These are phyloP conservation scores for Jacaranda mimosifolia DNA, from an alignment of 257 asterid species.

Conservation along the genomic window DNA sequence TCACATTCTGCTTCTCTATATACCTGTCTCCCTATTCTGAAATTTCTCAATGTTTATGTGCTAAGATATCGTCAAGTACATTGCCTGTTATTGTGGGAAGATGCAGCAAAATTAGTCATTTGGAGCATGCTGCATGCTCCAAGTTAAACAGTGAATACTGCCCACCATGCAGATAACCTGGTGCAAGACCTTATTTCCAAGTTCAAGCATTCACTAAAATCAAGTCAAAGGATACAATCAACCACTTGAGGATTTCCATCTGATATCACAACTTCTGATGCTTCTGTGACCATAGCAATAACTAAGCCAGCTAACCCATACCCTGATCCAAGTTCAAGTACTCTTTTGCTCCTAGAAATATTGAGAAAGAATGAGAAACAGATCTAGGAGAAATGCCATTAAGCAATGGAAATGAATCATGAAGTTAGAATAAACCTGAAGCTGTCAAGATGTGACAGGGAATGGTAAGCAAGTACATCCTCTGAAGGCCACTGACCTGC, in stretches of 20 bases:
- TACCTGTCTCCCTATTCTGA: too few species aligned
- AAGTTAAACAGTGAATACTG: conserved; percentile 2
- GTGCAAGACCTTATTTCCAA: conserved; percentile 22
- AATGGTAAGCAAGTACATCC: conserved; percentile 87
- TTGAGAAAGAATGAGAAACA: conserved; percentile 28
- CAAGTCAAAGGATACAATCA: conserved; percentile 82
- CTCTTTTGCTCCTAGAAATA: conserved; percentile 70
- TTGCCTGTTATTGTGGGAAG: conserved; percentile 21
- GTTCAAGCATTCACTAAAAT: not conserved
- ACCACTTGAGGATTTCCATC: conserved; percentile 98
- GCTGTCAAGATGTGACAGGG: conserved; percentile 58
- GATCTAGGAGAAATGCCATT: conserved; percentile 21
- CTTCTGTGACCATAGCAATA: conserved; percentile 74
- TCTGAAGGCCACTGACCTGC: conserved; percentile 99
- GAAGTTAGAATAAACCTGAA: conserved; percentile 63
- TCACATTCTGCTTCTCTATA: too few species aligned
- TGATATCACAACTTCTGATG: conserved; percentile 82
- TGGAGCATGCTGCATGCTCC: conserved; percentile 10
- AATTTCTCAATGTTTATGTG: too few species aligned
- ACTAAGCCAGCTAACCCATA: conserved; percentile 94
- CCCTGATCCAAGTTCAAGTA: conserved; percentile 94
- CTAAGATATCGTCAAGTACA: not conserved
- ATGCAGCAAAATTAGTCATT: conserved; percentile 27
- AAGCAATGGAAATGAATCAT: conserved; percentile 23
- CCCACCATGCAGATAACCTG: conserved; percentile 18